A percentile compares a stretch with the other conserved stretches of the same genome.
Conservation (phyloP, 1,284 basidiomycete genomes). For the Cutaneotrichosporon cutaneum region DNA sequence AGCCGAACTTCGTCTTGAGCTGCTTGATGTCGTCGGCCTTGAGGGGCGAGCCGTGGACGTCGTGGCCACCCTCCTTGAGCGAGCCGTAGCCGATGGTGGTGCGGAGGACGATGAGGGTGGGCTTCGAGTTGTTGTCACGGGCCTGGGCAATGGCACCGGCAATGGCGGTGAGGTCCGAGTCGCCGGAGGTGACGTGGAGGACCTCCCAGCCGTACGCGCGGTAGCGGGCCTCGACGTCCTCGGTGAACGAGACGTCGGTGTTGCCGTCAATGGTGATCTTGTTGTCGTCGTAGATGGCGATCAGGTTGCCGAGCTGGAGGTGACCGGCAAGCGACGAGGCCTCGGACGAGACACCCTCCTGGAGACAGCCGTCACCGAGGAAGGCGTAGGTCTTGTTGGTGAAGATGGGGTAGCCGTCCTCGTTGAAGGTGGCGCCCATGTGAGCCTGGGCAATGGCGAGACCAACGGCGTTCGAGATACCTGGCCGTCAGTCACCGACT, state of each 20-base stretch:
- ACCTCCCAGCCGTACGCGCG: constrained; percentile 92
- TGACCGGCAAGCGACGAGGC: constrained; percentile 88
- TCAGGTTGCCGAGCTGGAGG: constrained; percentile 86
- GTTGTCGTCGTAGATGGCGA: constrained; percentile 88
- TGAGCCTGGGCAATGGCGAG: constrained; percentile 91
- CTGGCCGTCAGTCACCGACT: constrained; percentile 22
- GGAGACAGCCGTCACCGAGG: constrained; percentile 90
- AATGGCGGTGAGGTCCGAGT: constrained; percentile 79
- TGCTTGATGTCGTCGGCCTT: constrained; percentile 86
- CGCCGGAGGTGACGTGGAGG: constrained; percentile 76
- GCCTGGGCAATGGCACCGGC: constrained; percentile 76
- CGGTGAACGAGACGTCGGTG: constrained; percentile 88
- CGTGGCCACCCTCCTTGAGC: constrained; percentile 85
- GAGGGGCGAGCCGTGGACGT: constrained; percentile 87
- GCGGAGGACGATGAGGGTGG: constrained; percentile 78
- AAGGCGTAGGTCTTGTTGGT: constrained; percentile 94
- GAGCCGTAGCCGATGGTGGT: constrained; percentile 95
- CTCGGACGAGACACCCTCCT: constrained; percentile 91
- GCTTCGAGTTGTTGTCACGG: constrained; percentile 73
- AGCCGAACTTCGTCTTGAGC: constrained; percentile 81
- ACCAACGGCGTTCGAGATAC: constrained; percentile 85
- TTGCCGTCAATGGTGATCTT: constrained; percentile 95
- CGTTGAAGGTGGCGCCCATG: constrained; percentile 84
- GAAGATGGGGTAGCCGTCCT: constrained; percentile 76
- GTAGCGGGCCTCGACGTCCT: constrained; percentile 86